phyloP scores from a whole-genome alignment of 345 rosid species.

The Aegle marmelos region DNA sequence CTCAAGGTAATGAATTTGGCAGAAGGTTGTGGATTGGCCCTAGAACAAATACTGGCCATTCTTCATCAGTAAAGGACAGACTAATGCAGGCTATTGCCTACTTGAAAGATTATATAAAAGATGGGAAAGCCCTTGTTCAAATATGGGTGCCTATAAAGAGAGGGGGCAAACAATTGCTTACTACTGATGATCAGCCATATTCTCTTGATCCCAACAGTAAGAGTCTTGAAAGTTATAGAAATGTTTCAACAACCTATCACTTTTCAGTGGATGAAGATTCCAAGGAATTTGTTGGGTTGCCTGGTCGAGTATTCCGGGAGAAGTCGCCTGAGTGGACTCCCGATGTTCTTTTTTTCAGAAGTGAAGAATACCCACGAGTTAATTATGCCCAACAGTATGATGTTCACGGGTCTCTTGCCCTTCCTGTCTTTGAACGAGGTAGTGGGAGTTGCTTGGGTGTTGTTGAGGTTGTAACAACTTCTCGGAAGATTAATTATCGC shows the following conservation, averaged over 20 bases:
- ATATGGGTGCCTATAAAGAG: slow-evolving; percentile 80
- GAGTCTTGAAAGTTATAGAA: slow-evolving; percentile 64
- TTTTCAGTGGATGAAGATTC: slow-evolving; percentile 72
- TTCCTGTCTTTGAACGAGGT: slow-evolving; percentile 77
- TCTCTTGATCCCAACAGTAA: slow-evolving; percentile 43
- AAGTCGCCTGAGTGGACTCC: slow-evolving; percentile 95
- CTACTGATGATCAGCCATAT: slow-evolving; percentile 75
- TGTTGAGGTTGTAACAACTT: slow-evolving; percentile 81
- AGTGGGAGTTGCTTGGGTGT: slow-evolving; percentile 83
- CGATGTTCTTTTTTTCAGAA: slow-evolving; percentile 78
- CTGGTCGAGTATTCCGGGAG: slow-evolving; percentile 75
- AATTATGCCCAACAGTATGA: slow-evolving; percentile 53
- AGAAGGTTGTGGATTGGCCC: slow-evolving; percentile 74
- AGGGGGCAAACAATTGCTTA: slow-evolving; percentile 64
- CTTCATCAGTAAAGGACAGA: slow-evolving; percentile 56
- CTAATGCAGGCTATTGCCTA: slow-evolving; percentile 45
- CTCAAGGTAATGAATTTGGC: slow-evolving; percentile 44
- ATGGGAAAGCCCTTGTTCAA: slow-evolving; percentile 65
- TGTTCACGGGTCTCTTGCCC: slow-evolving; percentile 79
- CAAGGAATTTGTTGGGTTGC: slow-evolving; percentile 63
- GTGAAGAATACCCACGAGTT: slow-evolving; percentile 75
- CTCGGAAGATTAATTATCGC: slow-evolving; percentile 58
- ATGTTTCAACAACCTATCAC: slow-evolving; percentile 61
- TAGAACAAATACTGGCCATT: slow-evolving; percentile 21
- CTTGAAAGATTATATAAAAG: slow-evolving; percentile 52